A percentile compares a stretch with the other conserved stretches of the same genome.
phyloP scores from a whole-genome alignment of 805 yeast species.

The Vanderwaltozyma verrucispora region DNA sequence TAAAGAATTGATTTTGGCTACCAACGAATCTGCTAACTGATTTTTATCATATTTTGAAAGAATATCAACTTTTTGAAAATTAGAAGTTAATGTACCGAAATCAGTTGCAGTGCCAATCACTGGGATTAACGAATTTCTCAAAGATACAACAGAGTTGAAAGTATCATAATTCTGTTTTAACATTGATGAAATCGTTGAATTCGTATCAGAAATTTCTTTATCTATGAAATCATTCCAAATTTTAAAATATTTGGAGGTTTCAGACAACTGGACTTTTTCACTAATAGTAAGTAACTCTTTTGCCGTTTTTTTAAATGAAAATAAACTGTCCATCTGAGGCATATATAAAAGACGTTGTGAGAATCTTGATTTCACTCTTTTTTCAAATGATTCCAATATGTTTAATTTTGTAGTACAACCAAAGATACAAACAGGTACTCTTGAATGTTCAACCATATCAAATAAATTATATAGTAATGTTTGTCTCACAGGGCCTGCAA shows the following conservation, averaged over 20 bases:
- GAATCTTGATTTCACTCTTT: constrained; percentile 83
- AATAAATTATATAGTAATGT: constrained; percentile 79
- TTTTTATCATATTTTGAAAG: constrained; percentile 23
- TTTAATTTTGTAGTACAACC: constrained; percentile 72
- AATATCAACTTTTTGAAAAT: constrained; percentile 7
- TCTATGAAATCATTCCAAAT: constrained; percentile 38
- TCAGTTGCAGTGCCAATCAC: constrained; percentile 30
- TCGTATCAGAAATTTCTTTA: constrained; percentile 17
- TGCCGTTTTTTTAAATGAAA: constrained; percentile 42
- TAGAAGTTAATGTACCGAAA: constrained; percentile 20
- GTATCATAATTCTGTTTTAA: constrained; percentile 45
- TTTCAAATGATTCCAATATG: constrained; percentile 73
- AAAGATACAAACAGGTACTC: constrained; percentile 67
- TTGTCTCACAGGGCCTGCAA: constrained; percentile 63
- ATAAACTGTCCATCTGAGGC: constrained; percentile 38
- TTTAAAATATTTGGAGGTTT: constrained; percentile 1
- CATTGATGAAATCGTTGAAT: constrained; percentile 28
- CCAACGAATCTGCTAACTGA: constrained; percentile 18
- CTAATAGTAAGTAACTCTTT: constrained; percentile 28
- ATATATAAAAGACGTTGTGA: constrained; percentile 65
- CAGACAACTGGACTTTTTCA: constrained; percentile 13
- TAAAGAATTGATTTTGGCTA: constrained; percentile 30
- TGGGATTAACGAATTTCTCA: constrained; percentile 36
- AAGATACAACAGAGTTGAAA: constrained; percentile 43
- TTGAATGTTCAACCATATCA: constrained; percentile 66